Conservation (phyloP, 2,329 filamentous ascomycete genomes). For the Colletotrichum sp. region DNA sequence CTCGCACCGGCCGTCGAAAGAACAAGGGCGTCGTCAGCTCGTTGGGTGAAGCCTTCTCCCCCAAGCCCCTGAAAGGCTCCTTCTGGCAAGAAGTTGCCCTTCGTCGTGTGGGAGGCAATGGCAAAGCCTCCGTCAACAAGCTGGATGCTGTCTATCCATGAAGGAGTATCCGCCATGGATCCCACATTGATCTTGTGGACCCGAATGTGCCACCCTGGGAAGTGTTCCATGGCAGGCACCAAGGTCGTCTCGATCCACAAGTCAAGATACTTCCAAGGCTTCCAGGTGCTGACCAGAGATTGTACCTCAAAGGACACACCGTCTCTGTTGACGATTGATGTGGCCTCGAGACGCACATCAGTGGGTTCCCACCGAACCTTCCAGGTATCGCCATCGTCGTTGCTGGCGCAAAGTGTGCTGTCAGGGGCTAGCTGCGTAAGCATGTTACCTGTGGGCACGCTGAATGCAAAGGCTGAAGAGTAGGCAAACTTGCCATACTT, state of each 20-base stretch:
- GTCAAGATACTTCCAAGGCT: constrained; percentile 15
- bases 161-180: not conserved
- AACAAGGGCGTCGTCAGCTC: not conserved
- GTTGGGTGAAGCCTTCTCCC: not conserved
- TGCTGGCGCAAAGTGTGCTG: constrained; percentile 18
- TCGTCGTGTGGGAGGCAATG: not conserved
- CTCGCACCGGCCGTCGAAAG: constrained; percentile 7
- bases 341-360: not conserved
- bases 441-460: constrained; percentile 33
- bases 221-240: not conserved
- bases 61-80: not conserved
- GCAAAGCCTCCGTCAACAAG: constrained; percentile 23
- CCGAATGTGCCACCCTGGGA: constrained; percentile 18
- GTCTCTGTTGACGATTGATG: not conserved
- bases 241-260: constrained; percentile 19
- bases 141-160: constrained; percentile 5
- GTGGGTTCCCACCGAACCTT: constrained; percentile 2
- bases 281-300: constrained; percentile 16
- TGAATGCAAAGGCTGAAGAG: constrained; percentile 42
- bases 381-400: constrained; percentile 22
- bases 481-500: constrained; percentile 46
- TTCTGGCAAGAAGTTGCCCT: not conserved
- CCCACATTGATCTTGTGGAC: constrained; percentile 15
- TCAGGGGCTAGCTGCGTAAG: constrained; percentile 28
- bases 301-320: not conserved